Evolutionary conservation across 2,329 filamentous ascomycete species (phyloP), one percentile per base, ranked within the genome.

Genomic region (Fusarium begoniae): DNA sequence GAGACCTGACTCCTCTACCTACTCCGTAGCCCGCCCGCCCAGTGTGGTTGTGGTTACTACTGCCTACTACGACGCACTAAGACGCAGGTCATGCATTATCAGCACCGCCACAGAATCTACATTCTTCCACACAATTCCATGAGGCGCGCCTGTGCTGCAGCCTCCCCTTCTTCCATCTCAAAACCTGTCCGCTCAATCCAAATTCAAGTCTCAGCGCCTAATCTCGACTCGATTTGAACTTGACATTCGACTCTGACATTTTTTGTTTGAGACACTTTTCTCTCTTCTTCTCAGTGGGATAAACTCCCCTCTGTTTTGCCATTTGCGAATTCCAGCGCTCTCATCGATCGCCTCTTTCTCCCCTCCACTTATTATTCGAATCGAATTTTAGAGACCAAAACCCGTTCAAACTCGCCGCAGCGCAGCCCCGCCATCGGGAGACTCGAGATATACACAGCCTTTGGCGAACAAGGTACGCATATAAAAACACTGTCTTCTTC

Each of bases 111-210:
- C 82, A 79, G 69, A 75, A 77, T 84, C 82, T 80, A 83, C 79
- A 60, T 81, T 81, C 82, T 84, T 84, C 82, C 77, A 84, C 81
- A 79, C 77, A 79, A 69, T 84, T 84, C 82, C 82, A 83, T 84
- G 83, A 82, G 82, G 81, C 82, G 82, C 80, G 81, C 69, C 75
- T 66, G 63, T 69, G 59, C 61, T 81, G 78, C 76, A 80, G 78
- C 77, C 77, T 75, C 74, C 77, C 75, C 75, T 71, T 70, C 71
- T 74, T 77, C 77, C 51, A 55, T 55, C 79, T 79, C 77, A 79
- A 77, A 78, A 77, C 53, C 70, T 62, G 63, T 75, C 72, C 74
- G 67, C 74, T 73, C 70, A 43, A 55, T 55, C 51, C 20, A 67
- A 75, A 76, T 67, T 64, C 66, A 73, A 55, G 64, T 60, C 66